phyloP scores from a whole-genome alignment of 1,284 basidiomycete genomes.

The Abortiporus biennis region DNA sequence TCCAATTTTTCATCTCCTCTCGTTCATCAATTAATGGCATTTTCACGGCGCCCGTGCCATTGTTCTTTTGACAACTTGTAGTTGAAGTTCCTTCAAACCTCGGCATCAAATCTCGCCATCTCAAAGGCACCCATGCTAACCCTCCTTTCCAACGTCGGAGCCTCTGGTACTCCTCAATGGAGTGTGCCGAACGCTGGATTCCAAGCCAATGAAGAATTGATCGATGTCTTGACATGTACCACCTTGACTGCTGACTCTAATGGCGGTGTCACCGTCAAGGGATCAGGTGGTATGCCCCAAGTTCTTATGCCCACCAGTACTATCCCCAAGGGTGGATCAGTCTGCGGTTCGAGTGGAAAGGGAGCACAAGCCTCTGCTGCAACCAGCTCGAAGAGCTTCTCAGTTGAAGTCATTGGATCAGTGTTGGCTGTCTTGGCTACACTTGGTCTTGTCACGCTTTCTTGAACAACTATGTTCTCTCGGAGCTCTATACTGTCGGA shows the following conservation, averaged over 20 bases:
- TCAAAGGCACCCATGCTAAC: constrained; percentile 63
- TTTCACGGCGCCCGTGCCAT: neutral
- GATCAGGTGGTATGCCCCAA: constrained; percentile 34
- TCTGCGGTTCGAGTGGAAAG: constrained; percentile 13
- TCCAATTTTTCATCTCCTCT: too few relatives aligned
- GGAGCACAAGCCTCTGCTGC: constrained; percentile 13
- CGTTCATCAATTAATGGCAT: too few relatives aligned
- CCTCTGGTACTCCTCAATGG: constrained; percentile 34
- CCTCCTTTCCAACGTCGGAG: constrained; percentile 61
- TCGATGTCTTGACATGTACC: constrained; percentile 58
- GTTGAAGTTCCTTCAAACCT: constrained; percentile 40
- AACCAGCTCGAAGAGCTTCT: too few relatives aligned
- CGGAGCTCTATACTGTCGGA: too few relatives aligned
- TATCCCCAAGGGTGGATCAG: constrained; percentile 14
- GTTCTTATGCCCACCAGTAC: constrained; percentile 25
- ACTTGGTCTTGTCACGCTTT: too few relatives aligned
- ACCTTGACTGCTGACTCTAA: constrained; percentile 35
- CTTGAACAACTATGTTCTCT: too few relatives aligned
- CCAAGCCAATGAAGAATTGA: constrained; percentile 40
- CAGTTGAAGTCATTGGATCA: neutral
- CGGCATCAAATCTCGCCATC: constrained; percentile 45
- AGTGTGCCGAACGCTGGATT: constrained; percentile 39
- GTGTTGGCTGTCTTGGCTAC: neutral
- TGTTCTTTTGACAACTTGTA: constrained; percentile 17
- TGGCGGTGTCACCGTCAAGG: constrained; percentile 35